Evolutionary conservation across 2,329 filamentous ascomycete species (phyloP), one percentile per base, ranked within the genome.

Genomic region (Beauveria pseudobassiana): DNA sequence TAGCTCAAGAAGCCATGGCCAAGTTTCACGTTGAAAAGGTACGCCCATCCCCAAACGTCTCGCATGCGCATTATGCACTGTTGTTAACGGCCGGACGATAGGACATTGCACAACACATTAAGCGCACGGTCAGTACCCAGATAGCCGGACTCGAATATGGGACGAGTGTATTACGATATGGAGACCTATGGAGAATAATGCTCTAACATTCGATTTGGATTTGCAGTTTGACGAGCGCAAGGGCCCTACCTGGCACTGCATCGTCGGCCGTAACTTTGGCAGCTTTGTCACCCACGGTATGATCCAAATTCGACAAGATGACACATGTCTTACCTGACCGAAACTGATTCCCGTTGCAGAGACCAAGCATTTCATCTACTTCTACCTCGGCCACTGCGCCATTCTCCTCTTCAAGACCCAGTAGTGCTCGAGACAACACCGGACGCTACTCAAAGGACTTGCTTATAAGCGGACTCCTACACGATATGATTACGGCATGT

Each of bases 361-460:
- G 77, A 98, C 95, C 30, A 98, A 98, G 80, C 95, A 99, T 78
- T 99, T 99, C 81, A 97, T 99, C 75, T 99, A 99, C 81, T 99
- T 99, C 81, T 99, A 99, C 80, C 89, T 99, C 63, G 95, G 95
- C 60, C 95, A 98, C 82, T 97, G 92, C 76, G 95, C 95, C 63
- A 98, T 99, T 73, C 84, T 99, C 62, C 87, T 99, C 59, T 99
- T 98, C 87, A 99, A 99, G 84, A 99, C 95, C 46, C 93, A 97
- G 85, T 98, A 87, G 73, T 53, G 54, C 34, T 59, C 16, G 46
- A 38, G 49, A 48, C n/a, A n/a, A 49, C 20, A 3, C 38, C 43
- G 34, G 16, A 54, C 22, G 16, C 14, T 54, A 42, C 38, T 54
- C 16, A 30, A 49, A n/a, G 30, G 43, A 45, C 54, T 57, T 40